Conservation (phyloP, 2,329 filamentous ascomycete species). For the Paecilomyces sp. region DNA sequence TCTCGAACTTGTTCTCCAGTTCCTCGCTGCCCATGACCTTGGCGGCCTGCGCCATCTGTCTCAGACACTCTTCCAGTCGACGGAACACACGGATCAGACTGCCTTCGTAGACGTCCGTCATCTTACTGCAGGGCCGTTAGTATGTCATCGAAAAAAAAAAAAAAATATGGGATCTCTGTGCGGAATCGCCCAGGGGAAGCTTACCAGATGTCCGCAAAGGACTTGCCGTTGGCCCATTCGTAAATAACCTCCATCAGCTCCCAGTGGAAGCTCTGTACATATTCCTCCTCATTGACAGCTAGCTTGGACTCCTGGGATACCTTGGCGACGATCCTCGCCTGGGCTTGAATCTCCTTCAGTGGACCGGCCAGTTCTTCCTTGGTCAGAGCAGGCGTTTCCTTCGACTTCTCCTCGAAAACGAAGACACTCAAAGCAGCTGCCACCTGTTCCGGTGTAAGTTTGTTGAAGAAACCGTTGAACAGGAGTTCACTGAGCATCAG, state of each 20-base stretch:
- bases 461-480: slow-evolving; percentile 98
- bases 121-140: slow-evolving; percentile 59
- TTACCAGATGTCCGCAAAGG: slow-evolving; percentile 92
- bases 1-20: slow-evolving; percentile 84
- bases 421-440: slow-evolving; percentile 86
- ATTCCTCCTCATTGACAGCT: slow-evolving; percentile 89
- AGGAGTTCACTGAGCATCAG: slow-evolving; percentile 86
- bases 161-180: background rate
- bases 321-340: slow-evolving; percentile 84
- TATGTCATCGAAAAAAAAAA: background rate
- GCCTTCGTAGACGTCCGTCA: slow-evolving; percentile 97
- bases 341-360: slow-evolving; percentile 75
- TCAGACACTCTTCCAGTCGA: slow-evolving; percentile 83
- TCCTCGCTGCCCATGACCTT: slow-evolving; percentile 99
- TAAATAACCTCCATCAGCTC: slow-evolving; percentile 96
- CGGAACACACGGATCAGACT: slow-evolving; percentile 94
- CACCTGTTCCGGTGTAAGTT: slow-evolving; percentile 78
- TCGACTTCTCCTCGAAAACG: slow-evolving; percentile 94
- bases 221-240: slow-evolving; percentile 81
- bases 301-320: slow-evolving; percentile 93
- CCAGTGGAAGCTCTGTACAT: slow-evolving; percentile 81
- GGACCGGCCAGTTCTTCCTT: slow-evolving; percentile 77
- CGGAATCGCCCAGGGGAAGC: slow-evolving; percentile 28
- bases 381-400: slow-evolving; percentile 62
- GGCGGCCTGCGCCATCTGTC: slow-evolving; percentile 90